These are phyloP conservation scores for Yamadazyma conglobata DNA, from an alignment of 1,139 yeast genomes.

Conservation along the genomic window DNA sequence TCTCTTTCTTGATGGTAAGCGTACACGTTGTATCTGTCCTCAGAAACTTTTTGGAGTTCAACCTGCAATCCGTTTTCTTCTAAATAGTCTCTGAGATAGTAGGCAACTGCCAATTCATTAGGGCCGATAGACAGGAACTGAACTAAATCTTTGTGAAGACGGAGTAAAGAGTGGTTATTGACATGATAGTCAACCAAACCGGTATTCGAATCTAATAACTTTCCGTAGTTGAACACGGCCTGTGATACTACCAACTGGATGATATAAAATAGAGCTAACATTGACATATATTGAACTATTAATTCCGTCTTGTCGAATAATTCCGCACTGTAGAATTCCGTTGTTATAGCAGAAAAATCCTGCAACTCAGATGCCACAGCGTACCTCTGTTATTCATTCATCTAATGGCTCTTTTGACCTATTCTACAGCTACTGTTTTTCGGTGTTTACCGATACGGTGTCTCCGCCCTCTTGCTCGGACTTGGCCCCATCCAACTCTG, in stretches of 20 bases:
- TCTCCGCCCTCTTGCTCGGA: neutral
- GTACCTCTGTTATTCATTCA: no score
- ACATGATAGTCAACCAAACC: conserved; percentile 11
- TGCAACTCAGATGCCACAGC: no score
- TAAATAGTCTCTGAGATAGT: conserved; percentile 34
- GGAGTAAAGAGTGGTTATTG: conserved; percentile 15
- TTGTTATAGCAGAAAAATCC: no score
- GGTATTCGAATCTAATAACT: neutral
- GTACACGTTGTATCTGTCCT: conserved; percentile 48
- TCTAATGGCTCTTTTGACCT: no score
- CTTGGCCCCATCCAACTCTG: conserved; percentile 6
- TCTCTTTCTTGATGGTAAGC: conserved; percentile 57
- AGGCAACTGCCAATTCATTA: conserved; percentile 30
- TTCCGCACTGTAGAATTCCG: no score
- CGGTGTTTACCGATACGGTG: neutral
- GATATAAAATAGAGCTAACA: conserved; percentile 1
- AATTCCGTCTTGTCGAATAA: no score
- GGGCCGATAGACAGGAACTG: conserved; percentile 35
- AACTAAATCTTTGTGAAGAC: conserved; percentile 33
- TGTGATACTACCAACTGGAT: conserved; percentile 3
- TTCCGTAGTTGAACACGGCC: conserved; percentile 1
- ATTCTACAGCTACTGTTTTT: no score
- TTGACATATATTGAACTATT: no score
- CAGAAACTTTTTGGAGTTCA: conserved; percentile 37
- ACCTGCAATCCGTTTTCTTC: conserved; percentile 47